Percentiles rank a stretch among this genome's conserved stretches.
Conservation (phyloP, 805 yeast species). For the Soucietia sequanensis region DNA sequence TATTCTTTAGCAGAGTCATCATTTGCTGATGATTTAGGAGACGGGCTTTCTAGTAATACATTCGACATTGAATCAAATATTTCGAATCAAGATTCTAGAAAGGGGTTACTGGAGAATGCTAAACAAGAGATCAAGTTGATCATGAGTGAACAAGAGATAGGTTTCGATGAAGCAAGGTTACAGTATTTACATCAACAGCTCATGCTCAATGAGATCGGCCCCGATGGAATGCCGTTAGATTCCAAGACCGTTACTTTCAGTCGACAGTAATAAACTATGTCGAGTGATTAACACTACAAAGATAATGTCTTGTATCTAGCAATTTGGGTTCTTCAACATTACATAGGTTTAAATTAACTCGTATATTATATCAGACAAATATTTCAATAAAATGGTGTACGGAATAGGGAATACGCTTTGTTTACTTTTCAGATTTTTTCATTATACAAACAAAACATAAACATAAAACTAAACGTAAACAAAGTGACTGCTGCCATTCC, state of each 20-base stretch:
- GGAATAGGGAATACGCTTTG: no score
- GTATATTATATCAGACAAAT: no score
- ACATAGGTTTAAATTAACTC: no score
- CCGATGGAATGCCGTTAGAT: constrained; percentile 67
- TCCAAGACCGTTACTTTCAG: constrained; percentile 61
- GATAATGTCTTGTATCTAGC: no score
- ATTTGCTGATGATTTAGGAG: constrained; percentile 31
- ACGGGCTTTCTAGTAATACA: constrained; percentile 57
- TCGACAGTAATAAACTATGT: no score
- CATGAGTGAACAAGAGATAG: constrained; percentile 50
- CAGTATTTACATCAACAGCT: constrained; percentile 47
- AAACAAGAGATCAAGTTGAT: constrained; percentile 49
- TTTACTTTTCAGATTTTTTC: no score
- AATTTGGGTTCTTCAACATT: no score
- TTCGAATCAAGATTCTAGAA: constrained; percentile 49
- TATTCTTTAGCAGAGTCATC: constrained; percentile 18
- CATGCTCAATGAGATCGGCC: constrained; percentile 51
- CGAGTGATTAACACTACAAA: no score
- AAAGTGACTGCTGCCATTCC: no score
- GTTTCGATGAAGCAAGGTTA: constrained; percentile 71
- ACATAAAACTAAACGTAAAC: no score
- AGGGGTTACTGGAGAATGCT: constrained; percentile 59
- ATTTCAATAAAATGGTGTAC: no score
- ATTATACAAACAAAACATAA: no score
- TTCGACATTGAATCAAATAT: constrained; percentile 52